Evolutionary conservation across 306 rosid species (phyloP).

Genomic region (Myrica gale): DNA sequence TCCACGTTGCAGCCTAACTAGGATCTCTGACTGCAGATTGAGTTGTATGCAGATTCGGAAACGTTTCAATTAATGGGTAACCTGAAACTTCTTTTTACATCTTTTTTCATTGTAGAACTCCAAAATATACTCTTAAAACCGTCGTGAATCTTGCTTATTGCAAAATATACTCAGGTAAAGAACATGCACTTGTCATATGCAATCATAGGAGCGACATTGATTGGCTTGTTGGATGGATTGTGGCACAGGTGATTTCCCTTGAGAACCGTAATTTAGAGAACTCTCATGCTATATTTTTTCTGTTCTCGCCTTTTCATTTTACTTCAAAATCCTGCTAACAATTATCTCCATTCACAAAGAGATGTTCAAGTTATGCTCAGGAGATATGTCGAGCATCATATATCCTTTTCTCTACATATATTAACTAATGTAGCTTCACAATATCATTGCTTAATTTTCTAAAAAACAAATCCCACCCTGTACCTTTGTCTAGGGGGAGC

Average conservation of each 20-base stretch:
- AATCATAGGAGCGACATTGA: slow-evolving; percentile 92
- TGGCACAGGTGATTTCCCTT: slow-evolving; percentile 71
- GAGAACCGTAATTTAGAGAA: slow-evolving; percentile 11
- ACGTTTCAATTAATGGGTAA: slow-evolving; percentile 64
- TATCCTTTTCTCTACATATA: not conserved
- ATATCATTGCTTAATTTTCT: not conserved
- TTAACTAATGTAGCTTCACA: not conserved
- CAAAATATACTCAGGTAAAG: slow-evolving; percentile 52
- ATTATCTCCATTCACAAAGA: not conserved
- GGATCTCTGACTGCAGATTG: slow-evolving; percentile 54
- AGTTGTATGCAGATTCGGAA: slow-evolving; percentile 61
- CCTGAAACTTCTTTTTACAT: slow-evolving; percentile 13
- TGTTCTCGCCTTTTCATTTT: not conserved
- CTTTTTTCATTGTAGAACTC: not conserved
- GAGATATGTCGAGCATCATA: not conserved
- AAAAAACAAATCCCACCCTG: not conserved
- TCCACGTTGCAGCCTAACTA: slow-evolving; percentile 28
- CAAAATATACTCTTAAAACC: not conserved
- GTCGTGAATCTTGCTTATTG: slow-evolving; percentile 9
- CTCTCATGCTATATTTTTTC: not conserved
- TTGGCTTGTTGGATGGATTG: slow-evolving; percentile 94
- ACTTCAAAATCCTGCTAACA: not conserved
- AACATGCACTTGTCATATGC: slow-evolving; percentile 77
- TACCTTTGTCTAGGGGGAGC: not conserved
- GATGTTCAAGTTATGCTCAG: not conserved